Base-by-base conservation (phyloP, 306 rosid species). In the Psophocarpus tetragonolobus region DNA sequence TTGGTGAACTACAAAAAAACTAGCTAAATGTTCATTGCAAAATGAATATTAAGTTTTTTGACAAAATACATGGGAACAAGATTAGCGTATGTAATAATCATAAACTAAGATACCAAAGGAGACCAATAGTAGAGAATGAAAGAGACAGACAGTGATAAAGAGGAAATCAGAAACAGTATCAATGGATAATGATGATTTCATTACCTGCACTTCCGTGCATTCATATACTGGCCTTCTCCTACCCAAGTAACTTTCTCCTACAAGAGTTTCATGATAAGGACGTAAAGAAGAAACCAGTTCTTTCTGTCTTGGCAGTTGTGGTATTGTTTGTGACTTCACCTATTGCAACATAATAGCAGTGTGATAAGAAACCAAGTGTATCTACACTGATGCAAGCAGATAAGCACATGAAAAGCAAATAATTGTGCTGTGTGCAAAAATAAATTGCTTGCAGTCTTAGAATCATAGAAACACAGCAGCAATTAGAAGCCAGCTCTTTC, bases 221-320 rank as follows among this genome's bases (percentile, higher is more conserved):
- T 96, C 97, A 29, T 91, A 88, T 63, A 85, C 88, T 0, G 97
- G 97, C 81, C 99, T 89, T 87, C 84, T 96, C 84, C 87, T 93
- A 33, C 90, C 99, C 88, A 93, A 81, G 87, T 86, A 96, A 84
- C 97, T 96, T 83, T 92, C 99, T 57, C 97, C 99, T 0, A 96
- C 98, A 78, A 96, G 98, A 69, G 87, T 89, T 68, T 91, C 90
- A 54, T 96, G 97, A 82, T 87, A 83, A 65, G 94, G 90, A 73
- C 99, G 91, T 84, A 96, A 79, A 47, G 88, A 84, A 35, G 93
- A 87, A 54, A 81, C 74, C 75, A 96, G 82, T 84, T 92, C 96
- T 87, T 73, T 90, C 42, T 93, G 96, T 68, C 85, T 71, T 38
- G 99, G 99, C 57, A 96, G 85, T 68, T 84, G 93, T 10, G 99